Conservation (phyloP, 345 rosid genomes). For the Salix suchowensis region DNA sequence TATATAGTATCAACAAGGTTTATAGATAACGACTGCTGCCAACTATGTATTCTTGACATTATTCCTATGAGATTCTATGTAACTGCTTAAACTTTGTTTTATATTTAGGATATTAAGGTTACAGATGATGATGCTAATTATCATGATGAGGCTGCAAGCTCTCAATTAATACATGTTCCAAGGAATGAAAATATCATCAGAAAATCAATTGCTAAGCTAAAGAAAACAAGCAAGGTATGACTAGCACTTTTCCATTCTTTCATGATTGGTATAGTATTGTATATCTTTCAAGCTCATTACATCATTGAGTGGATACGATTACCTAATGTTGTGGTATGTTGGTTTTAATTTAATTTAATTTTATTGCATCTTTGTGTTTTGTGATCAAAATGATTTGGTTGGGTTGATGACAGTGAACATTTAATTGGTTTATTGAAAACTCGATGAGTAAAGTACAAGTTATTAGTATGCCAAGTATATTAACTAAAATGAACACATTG, state of each 20-base stretch:
- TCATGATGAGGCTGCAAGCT: constrained; percentile 32
- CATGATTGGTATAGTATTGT: background rate
- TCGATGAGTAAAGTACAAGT: background rate
- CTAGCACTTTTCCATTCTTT: constrained; percentile 1
- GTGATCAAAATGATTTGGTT: background rate
- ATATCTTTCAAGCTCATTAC: background rate
- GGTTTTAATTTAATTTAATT: background rate
- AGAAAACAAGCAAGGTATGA: constrained; percentile 77
- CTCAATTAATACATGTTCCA: constrained; percentile 43
- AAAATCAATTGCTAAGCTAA: constrained; percentile 75
- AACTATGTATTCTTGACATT: background rate
- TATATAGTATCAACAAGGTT: background rate
- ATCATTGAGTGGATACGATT: background rate
- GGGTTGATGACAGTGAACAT: background rate
- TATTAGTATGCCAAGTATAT: background rate
- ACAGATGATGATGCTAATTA: constrained; percentile 25
- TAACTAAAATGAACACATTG: background rate
- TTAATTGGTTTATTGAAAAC: background rate
- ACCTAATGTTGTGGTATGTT: background rate
- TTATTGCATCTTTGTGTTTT: background rate
- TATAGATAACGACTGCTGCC: background rate
- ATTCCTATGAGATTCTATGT: constrained; percentile 6
- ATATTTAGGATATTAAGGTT: constrained; percentile 44
- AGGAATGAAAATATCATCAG: constrained; percentile 66
- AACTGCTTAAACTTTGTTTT: constrained; percentile 15